Evolutionary conservation across 345 rosid genomes (phyloP), one percentile per base, ranked within the genome.

Genomic region (Ailanthus altissimus): DNA sequence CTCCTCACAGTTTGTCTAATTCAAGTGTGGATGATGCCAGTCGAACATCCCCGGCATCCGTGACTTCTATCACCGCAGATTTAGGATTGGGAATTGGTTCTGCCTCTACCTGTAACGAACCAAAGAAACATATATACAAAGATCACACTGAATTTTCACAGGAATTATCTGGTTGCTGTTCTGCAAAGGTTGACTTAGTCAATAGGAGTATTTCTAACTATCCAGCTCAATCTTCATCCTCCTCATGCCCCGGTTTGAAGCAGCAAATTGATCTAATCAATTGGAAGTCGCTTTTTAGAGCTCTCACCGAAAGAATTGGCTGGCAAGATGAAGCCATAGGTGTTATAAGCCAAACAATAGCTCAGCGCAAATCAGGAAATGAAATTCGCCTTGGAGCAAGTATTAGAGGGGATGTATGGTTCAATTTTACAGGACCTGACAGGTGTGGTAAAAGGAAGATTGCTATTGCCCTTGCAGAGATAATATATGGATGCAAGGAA

Each of bases 321-420:
- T 84, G 93, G 83, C 97, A 93, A 82, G 84, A 81, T 38, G 93
- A 89, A 76, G 97, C 94, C 26, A 83, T 89, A 77, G 61, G 78
- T 49, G 71, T 83, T 62, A 84, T 92, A 26, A 81, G 92, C 71
- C 75, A 78, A 67, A 76, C 81, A 0, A 70, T 90, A 67, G 38
- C 80, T 54, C 72, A 42, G 11, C 25, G 80, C 77, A 80, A 73
- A 72, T 51, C 76, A 57, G 75, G 81, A 79, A 80, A 70, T 14
- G 77, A 67, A 38, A 82, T 65, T 38, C 67, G 45, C 42, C 74
- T 46, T 5, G 77, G 59, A 65, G 77, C 47, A 18, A 45, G 81
- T 40, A 69, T 79, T 49, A 83, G 93, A 76, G 84, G 90, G 56
- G 92, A 90, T 77, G 72, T 89, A 51, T 92, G 97, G 95, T 77